Conservation (phyloP, 2,329 filamentous ascomycete species). For the Penicillium sclerotigenum region DNA sequence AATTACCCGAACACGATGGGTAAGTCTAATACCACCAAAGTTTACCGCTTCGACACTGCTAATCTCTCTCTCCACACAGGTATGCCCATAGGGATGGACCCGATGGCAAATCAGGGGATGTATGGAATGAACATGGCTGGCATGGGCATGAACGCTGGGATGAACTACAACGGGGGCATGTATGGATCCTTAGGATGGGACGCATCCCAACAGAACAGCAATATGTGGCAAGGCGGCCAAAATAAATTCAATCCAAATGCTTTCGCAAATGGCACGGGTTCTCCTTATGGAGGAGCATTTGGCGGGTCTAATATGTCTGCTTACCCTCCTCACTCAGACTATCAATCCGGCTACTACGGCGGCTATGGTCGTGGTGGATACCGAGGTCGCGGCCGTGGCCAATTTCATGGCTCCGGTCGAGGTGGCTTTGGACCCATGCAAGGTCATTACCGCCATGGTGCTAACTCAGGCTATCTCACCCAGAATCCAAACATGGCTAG, state of each 20-base stretch:
- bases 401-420: conserved; percentile 44
- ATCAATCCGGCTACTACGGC: conserved; percentile 74
- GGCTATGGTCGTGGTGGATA: conserved; percentile 61
- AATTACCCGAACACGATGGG: conserved; percentile 85
- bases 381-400: conserved; percentile 62
- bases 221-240: conserved; percentile 74
- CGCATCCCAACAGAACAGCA: conserved; percentile 61
- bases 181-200: conserved; percentile 69
- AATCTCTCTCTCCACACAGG: conserved; percentile 48
- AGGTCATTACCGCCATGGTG: conserved; percentile 30
- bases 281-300: conserved; percentile 77
- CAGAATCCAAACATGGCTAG: conserved; percentile 29
- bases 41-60: conserved; percentile 21
- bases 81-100: conserved; percentile 82
- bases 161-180: conserved; percentile 59
- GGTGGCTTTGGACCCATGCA: conserved; percentile 40
- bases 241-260: conserved; percentile 88
- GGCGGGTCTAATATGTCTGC: conserved; percentile 63
- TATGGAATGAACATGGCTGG: conserved; percentile 78
- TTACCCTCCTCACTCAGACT: conserved; percentile 63
- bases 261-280: conserved; percentile 69
- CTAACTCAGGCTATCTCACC: conserved; percentile 36
- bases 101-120: conserved; percentile 50
- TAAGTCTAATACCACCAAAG: conserved; percentile 50
- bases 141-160: conserved; percentile 77